These are phyloP conservation scores for Curvularia eragrostidis DNA, from an alignment of 2,329 filamentous ascomycete species.

Conservation along the genomic window DNA sequence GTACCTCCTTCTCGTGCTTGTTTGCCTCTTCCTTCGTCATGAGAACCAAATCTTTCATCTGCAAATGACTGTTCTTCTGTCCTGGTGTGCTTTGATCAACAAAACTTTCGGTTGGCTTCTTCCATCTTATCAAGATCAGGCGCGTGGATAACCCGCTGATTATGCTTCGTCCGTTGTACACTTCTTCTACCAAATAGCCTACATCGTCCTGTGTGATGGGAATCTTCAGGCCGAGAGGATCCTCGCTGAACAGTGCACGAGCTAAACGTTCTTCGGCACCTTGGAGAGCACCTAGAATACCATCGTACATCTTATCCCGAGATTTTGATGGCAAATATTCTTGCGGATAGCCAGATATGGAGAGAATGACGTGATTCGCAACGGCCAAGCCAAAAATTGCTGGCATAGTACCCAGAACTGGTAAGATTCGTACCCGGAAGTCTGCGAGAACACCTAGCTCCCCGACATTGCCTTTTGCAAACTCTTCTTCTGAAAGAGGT, in stretches of 20 bases:
- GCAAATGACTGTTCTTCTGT: slow-evolving; percentile 77
- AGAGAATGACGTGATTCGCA: slow-evolving; percentile 91
- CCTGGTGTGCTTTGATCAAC: slow-evolving; percentile 71
- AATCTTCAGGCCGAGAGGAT: slow-evolving; percentile 75
- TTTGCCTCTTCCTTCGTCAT: slow-evolving; percentile 92
- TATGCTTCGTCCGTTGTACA: slow-evolving; percentile 82
- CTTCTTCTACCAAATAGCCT: slow-evolving; percentile 86
- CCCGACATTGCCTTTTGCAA: slow-evolving; percentile 81
- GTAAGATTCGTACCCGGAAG: slow-evolving; percentile 92
- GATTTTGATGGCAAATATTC: slow-evolving; percentile 83
- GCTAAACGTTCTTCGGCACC: slow-evolving; percentile 79
- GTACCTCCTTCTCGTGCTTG: slow-evolving; percentile 78
- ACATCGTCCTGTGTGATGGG: slow-evolving; percentile 81
- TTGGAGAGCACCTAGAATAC: slow-evolving; percentile 77
- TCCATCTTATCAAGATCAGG: slow-evolving; percentile 82
- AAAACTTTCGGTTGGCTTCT: slow-evolving; percentile 66
- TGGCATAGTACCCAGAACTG: slow-evolving; percentile 95
- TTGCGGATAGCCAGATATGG: slow-evolving; percentile 80
- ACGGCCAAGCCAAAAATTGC: slow-evolving; percentile 91
- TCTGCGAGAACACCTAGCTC: slow-evolving; percentile 89
- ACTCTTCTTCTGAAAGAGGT: slow-evolving; percentile 87
- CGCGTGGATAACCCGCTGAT: slow-evolving; percentile 83
- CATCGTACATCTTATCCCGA: slow-evolving; percentile 90
- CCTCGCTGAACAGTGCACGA: slow-evolving; percentile 58
- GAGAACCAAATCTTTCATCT: slow-evolving; percentile 76